A percentile compares a stretch with the other conserved stretches of the same genome.
phyloP scores from a whole-genome alignment of 192 early-diverging fungal species.

The Coemansia pectinata region DNA sequence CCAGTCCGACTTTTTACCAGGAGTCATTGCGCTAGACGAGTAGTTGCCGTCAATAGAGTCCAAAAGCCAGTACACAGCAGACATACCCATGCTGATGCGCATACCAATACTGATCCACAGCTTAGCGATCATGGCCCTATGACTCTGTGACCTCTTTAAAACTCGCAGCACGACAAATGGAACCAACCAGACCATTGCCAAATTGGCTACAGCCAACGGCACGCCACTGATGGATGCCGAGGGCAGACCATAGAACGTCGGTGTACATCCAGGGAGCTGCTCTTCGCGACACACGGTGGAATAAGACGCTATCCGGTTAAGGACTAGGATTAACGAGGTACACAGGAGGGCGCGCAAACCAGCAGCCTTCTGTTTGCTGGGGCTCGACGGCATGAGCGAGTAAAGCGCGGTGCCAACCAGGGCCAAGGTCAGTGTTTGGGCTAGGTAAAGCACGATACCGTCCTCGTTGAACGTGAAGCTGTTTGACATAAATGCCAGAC shows the following conservation, averaged over 20 bases:
- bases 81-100: conserved; percentile 58
- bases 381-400: not conserved
- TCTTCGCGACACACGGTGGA: conserved; percentile 89
- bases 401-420: not conserved
- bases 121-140: conserved; percentile 52
- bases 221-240: conserved; percentile 38
- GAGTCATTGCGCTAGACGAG: not conserved
- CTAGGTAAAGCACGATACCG: conserved; percentile 63
- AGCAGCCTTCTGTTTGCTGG: conserved; percentile 16
- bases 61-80: conserved; percentile 59
- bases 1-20: conserved; percentile 18
- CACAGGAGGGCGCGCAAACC: conserved; percentile 50
- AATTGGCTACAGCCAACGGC: conserved; percentile 24
- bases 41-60: conserved; percentile 44
- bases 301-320: conserved; percentile 59
- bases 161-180: conserved; percentile 42
- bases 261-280: conserved; percentile 73
- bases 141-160: conserved; percentile 56
- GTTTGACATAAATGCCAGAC: conserved; percentile 78
- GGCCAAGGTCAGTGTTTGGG: conserved; percentile 61
- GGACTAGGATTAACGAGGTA: conserved; percentile 55
- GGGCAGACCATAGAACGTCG: conserved; percentile 74
- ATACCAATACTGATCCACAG: conserved; percentile 62
- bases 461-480: conserved; percentile 92
- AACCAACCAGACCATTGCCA: conserved; percentile 35